phyloP scores from a whole-genome alignment of 2,329 filamentous ascomycete species.

The Monosporascus sp. region DNA sequence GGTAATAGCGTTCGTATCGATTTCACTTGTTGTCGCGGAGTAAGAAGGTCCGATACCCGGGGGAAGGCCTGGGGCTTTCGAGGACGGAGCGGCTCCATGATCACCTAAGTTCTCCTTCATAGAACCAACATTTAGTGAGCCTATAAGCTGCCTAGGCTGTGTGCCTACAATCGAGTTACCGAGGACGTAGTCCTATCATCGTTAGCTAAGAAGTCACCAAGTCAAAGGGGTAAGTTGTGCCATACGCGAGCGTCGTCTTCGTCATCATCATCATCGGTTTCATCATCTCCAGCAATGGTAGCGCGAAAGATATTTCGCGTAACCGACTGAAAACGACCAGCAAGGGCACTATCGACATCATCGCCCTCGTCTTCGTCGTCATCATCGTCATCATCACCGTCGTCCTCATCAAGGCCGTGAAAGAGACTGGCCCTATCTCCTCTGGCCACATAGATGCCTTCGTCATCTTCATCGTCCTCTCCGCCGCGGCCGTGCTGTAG shows the following conservation, averaged over 20 bases:
- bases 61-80: not conserved
- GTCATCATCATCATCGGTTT: not conserved
- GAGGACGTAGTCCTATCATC: not conserved
- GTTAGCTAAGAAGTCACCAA: not conserved
- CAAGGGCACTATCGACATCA: constrained; percentile 1
- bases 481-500: not conserved
- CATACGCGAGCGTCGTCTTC: not conserved
- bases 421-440: too few species aligned
- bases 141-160: not conserved
- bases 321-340: constrained; percentile 2
- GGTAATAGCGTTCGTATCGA: not conserved
- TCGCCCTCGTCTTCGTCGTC: constrained; percentile 3
- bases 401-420: not conserved
- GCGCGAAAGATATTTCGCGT: not conserved
- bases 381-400: not conserved
- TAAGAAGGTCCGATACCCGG: not conserved
- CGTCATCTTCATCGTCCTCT: constrained; percentile 1
- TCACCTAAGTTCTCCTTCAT: not conserved
- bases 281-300: constrained; percentile 1
- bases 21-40: not conserved
- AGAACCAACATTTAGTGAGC: not conserved
- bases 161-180: not conserved
- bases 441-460: not conserved
- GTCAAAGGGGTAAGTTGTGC: too few species aligned
- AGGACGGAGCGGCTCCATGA: not conserved